Percentiles rank a stretch among this genome's conserved stretches.
These are phyloP conservation scores for Pseudogymnoascus pannorum DNA, from an alignment of 2,329 filamentous ascomycete genomes.

Conservation along the genomic window DNA sequence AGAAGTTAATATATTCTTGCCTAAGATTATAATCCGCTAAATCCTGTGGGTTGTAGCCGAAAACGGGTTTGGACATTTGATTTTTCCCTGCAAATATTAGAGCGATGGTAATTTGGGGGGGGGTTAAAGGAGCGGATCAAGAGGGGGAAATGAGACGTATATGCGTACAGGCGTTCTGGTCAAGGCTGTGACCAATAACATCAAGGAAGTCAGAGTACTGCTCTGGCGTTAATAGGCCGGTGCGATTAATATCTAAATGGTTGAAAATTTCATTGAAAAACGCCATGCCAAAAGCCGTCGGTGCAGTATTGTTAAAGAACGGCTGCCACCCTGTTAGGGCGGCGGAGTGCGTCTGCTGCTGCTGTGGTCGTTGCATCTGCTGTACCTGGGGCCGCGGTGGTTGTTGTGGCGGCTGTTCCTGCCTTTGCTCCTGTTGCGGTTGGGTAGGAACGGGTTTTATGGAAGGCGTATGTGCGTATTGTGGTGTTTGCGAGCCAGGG, in stretches of 20 bases:
- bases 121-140: background rate
- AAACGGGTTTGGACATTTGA: background rate
- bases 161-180: constrained; percentile 20
- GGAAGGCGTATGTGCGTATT: background rate
- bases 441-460: background rate
- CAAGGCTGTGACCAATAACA: constrained; percentile 16
- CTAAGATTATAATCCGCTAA: constrained; percentile 14
- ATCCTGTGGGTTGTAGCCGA: constrained; percentile 11
- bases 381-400: background rate
- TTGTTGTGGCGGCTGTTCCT: background rate
- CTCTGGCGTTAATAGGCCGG: constrained; percentile 20
- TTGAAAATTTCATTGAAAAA: constrained; percentile 18
- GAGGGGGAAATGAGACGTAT: background rate
- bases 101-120: background rate
- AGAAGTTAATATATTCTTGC: constrained; percentile 13
- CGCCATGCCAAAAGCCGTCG: constrained; percentile 18
- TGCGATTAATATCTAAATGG: constrained; percentile 19
- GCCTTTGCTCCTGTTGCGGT: background rate
- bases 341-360: background rate
- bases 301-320: constrained; percentile 17
- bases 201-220: constrained; percentile 21
- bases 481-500: background rate
- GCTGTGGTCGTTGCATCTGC: background rate
- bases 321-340: constrained; percentile 25
- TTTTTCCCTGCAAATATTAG: background rate